These are phyloP conservation scores for Phytophthora citrophthora DNA, from an alignment of 352 stramenopile genomes.

Conservation along the genomic window DNA sequence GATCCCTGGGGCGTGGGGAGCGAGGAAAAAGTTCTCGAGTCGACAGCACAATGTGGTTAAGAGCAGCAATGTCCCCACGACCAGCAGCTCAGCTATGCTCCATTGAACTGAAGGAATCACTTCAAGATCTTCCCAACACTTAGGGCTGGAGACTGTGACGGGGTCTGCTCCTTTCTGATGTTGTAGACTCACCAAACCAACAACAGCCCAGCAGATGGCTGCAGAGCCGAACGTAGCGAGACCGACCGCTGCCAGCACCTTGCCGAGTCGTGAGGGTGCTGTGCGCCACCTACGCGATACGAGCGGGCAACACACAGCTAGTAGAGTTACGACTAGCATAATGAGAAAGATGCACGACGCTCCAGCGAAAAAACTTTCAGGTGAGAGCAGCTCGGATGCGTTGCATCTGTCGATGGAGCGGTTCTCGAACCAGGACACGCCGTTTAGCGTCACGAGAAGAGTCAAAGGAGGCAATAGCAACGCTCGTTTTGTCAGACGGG, in stretches of 20 bases:
- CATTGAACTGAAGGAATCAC: constrained; percentile 18
- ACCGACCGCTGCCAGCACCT: constrained; percentile 17
- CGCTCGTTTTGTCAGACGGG: constrained; percentile 38
- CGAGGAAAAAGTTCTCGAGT: constrained; percentile 58
- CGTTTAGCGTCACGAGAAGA: constrained; percentile 27
- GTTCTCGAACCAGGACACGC: constrained; percentile 35
- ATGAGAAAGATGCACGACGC: constrained; percentile 23
- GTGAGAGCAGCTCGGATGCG: constrained; percentile 12
- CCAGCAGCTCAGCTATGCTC: constrained; percentile 42
- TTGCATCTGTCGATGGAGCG: background rate
- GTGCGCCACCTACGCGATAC: background rate
- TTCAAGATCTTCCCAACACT: constrained; percentile 7
- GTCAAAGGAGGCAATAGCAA: constrained; percentile 39
- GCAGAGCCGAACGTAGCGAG: constrained; percentile 25
- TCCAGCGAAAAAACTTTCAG: constrained; percentile 34
- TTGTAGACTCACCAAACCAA: constrained; percentile 28
- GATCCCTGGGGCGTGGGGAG: constrained; percentile 30
- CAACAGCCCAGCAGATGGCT: constrained; percentile 31
- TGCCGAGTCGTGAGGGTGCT: background rate
- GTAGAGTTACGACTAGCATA: constrained; percentile 25
- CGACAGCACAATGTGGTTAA: constrained; percentile 60
- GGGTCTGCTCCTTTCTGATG: background rate
- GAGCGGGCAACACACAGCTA: constrained; percentile 18
- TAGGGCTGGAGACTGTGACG: background rate
- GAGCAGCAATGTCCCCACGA: constrained; percentile 42